Evolutionary conservation across 2,329 filamentous ascomycete species (phyloP), one percentile per base, ranked within the genome.

Genomic region (Nemania serpens): DNA sequence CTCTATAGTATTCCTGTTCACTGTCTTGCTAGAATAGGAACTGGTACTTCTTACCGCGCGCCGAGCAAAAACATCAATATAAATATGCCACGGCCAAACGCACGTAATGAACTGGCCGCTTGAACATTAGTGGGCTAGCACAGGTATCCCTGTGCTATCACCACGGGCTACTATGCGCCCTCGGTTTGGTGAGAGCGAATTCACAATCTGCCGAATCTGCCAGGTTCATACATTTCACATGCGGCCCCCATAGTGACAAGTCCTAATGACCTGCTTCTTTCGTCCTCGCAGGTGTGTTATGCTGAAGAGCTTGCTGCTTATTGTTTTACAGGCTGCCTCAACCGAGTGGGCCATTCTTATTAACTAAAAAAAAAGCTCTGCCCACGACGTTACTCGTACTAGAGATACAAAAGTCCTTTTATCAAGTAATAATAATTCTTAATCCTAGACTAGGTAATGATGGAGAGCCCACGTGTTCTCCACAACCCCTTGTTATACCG

Each of bases 261-360:
- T 43, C 25, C 42, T 34, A 54, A 29, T 39, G 61, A 63, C 61
- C 61, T 63, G 61, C 61, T 63, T 61, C 57, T 63, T 63, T 63
- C 17, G 60, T 59, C 42, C n/a, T 56, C 15, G 29, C 17, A 45
- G 41, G 37, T 36, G 25, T 60, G 22, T 29, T 37, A 18, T 43
- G 17, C 15, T 46, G 50, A 48, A 59, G 46, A 34, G 20, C 41
- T 42, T 59, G 39, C 39, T 59, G 34, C 42, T 41, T 47, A 39
- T 52, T 60, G 33, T 46, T 12, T 48, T 58, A 18, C 7, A 36
- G 22, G 12, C 36, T 39, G 20, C 34, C 22, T 55, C 45, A 42
- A 39, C 37, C 11, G 37, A 46, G 57, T 46, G 57, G 57, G 45
- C 18, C 41, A 15, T 22, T 20, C 18, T 12, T 12, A 12, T 37